Percentiles rank a stretch among this genome's conserved stretches.
Conservation (phyloP, 1,284 basidiomycete genomes). For the Tranzscheliella williamsii region DNA sequence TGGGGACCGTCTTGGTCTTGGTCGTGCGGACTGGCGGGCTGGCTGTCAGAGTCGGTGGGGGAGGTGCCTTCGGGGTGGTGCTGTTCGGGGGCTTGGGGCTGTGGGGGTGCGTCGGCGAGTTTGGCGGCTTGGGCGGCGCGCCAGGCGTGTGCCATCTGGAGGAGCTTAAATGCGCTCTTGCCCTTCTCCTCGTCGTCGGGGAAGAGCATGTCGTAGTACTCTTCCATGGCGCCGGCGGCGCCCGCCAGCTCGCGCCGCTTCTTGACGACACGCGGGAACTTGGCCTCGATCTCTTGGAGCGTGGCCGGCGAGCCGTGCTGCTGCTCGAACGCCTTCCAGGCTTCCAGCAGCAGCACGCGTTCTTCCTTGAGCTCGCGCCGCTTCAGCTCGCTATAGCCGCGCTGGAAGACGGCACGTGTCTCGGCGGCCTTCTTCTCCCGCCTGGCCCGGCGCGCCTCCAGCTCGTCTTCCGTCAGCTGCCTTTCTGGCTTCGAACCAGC, state of each 20-base stretch:
- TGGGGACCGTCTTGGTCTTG: too few species aligned
- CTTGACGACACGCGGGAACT: slow-evolving; percentile 89
- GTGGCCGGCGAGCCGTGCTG: slow-evolving; percentile 68
- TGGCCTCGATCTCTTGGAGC: slow-evolving; percentile 77
- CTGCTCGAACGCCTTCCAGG: slow-evolving; percentile 90
- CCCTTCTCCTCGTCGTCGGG: slow-evolving; percentile 56
- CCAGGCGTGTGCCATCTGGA: slow-evolving; percentile 56
- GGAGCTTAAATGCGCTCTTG: slow-evolving; percentile 54
- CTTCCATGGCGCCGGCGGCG: slow-evolving; percentile 50
- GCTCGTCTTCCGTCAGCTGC: slow-evolving; percentile 31
- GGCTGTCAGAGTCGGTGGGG: too few species aligned
- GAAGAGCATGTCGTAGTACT: slow-evolving; percentile 60
- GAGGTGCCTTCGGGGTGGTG: neutral
- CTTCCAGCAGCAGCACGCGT: slow-evolving; percentile 85
- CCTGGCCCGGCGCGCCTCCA: slow-evolving; percentile 62
- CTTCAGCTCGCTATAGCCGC: slow-evolving; percentile 84
- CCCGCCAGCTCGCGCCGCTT: slow-evolving; percentile 61
- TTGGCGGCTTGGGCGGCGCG: slow-evolving; percentile 38
- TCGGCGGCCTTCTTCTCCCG: slow-evolving; percentile 68
- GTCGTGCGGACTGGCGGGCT: too few species aligned
- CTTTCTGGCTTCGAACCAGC: slow-evolving; percentile 15
- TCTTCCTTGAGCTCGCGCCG: slow-evolving; percentile 80
- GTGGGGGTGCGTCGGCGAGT: too few species aligned
- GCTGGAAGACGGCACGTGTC: slow-evolving; percentile 78
- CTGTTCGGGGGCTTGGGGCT: too few species aligned